phyloP scores from a whole-genome alignment of 768 basidiomycete genomes.

The Macrocybe gigantea region DNA sequence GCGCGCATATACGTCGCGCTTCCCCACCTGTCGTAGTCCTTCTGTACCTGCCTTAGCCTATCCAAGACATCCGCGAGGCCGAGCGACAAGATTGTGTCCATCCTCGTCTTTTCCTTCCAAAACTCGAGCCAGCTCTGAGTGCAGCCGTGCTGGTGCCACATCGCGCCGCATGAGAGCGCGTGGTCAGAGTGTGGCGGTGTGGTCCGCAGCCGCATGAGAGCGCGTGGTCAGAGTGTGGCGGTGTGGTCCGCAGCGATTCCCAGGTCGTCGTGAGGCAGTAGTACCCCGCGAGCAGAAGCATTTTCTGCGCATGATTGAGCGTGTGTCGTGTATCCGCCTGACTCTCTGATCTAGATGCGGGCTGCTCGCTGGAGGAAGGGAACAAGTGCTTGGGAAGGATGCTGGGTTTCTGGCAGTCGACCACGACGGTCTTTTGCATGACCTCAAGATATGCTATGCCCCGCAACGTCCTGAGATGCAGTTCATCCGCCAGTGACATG shows the following conservation, averaged over 20 bases:
- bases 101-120: slow-evolving; percentile 70
- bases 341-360: slow-evolving; percentile 15
- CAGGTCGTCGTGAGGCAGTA: slow-evolving; percentile 61
- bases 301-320: slow-evolving; percentile 50
- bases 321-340: slow-evolving; percentile 36
- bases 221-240: slow-evolving; percentile 62
- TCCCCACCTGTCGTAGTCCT: slow-evolving; percentile 68
- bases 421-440: slow-evolving; percentile 55
- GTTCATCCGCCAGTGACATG: slow-evolving; percentile 69
- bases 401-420: slow-evolving; percentile 13
- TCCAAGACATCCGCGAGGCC: slow-evolving; percentile 66
- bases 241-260: slow-evolving; percentile 54
- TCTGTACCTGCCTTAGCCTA: slow-evolving; percentile 52
- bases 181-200: slow-evolving; percentile 62
- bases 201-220: slow-evolving; percentile 53
- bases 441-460: slow-evolving; percentile 69
- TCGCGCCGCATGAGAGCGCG: slow-evolving; percentile 53
- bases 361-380: neutral
- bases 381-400: neutral
- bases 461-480: slow-evolving; percentile 51
- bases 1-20: slow-evolving; percentile 38
- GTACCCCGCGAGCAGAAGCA: slow-evolving; percentile 64
- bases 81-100: slow-evolving; percentile 52
- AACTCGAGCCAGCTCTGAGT: slow-evolving; percentile 72
- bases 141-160: slow-evolving; percentile 71